A percentile compares a stretch with the other conserved stretches of the same genome.
Evolutionary conservation across 2,329 filamentous ascomycete species (phyloP).

Genomic region (Phialemonium atrogriseum): DNA sequence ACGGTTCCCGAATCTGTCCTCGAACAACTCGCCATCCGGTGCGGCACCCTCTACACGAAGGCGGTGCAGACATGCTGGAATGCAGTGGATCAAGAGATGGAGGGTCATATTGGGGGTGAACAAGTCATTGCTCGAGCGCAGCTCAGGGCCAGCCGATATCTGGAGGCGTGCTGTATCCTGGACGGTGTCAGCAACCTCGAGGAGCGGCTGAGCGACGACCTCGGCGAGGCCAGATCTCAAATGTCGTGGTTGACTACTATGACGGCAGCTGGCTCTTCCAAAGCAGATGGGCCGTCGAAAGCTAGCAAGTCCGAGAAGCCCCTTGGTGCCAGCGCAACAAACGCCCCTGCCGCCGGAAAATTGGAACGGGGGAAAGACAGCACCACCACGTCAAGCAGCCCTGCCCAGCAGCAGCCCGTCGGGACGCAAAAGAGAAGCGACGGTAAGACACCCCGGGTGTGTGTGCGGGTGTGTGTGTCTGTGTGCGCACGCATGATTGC

Average conservation of each 20-base stretch:
- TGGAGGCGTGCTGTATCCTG: slow-evolving; percentile 54
- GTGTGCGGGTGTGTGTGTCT: no score
- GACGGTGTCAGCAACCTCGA: slow-evolving; percentile 51
- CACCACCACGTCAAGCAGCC: no score
- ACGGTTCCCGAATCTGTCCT: slow-evolving; percentile 54
- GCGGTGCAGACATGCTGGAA: slow-evolving; percentile 65
- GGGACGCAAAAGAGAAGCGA: no score
- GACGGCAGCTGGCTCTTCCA: slow-evolving; percentile 7
- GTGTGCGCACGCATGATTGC: no score
- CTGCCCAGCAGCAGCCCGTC: no score
- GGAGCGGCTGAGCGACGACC: slow-evolving; percentile 41
- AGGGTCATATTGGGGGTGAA: slow-evolving; percentile 36
- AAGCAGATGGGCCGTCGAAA: slow-evolving; percentile 15
- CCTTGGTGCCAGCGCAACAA: slow-evolving; percentile 2
- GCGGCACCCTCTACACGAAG: slow-evolving; percentile 67
- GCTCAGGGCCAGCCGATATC: slow-evolving; percentile 45
- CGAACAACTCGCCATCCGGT: slow-evolving; percentile 56
- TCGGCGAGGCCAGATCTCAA: slow-evolving; percentile 19
- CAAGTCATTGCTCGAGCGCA: slow-evolving; percentile 46
- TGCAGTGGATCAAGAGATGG: slow-evolving; percentile 56
- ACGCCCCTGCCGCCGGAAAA: neutral
- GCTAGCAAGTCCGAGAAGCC: slow-evolving; percentile 7
- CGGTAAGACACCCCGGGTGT: no score
- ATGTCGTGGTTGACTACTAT: slow-evolving; percentile 7
- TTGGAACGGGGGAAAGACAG: no score